Percentiles rank a stretch among this genome's conserved stretches.
These are phyloP conservation scores for Teunomyces lycoperdinae DNA, from an alignment of 805 yeast genomes.

Conservation along the genomic window DNA sequence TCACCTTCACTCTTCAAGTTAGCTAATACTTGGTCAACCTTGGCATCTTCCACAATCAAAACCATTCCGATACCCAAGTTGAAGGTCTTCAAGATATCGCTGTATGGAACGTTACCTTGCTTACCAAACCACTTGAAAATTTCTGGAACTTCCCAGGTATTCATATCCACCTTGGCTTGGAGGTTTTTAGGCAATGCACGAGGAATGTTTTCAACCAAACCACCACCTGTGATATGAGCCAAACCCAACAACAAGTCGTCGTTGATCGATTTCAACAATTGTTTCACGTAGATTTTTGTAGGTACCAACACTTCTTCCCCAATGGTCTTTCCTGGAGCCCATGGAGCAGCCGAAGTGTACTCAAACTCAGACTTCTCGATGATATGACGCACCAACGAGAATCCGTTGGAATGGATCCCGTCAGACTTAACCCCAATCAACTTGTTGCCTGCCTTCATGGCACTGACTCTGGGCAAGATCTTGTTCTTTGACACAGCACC, in stretches of 20 bases:
- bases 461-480: constrained; percentile 67
- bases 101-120: constrained; percentile 84
- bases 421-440: constrained; percentile 84
- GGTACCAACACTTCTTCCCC: constrained; percentile 89
- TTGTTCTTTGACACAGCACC: constrained; percentile 85
- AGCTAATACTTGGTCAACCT: constrained; percentile 55
- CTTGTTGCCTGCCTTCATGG: constrained; percentile 77
- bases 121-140: constrained; percentile 93
- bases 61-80: constrained; percentile 98
- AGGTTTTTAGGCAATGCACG: constrained; percentile 82
- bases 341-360: constrained; percentile 80
- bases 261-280: constrained; percentile 70
- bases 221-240: constrained; percentile 99
- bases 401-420: constrained; percentile 97
- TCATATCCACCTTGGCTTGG: constrained; percentile 77
- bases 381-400: constrained; percentile 89
- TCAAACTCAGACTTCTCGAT: constrained; percentile 67
- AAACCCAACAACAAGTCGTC: constrained; percentile 74
- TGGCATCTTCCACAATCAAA: constrained; percentile 68
- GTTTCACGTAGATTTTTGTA: constrained; percentile 92
- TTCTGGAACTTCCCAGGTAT: constrained; percentile 78
- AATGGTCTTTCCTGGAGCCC: constrained; percentile 67
- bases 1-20: constrained; percentile 67
- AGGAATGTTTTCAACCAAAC: constrained; percentile 93
- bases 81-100: constrained; percentile 84